phyloP scores from a whole-genome alignment of 305 asterid species.

The Fraxinus latifolia region DNA sequence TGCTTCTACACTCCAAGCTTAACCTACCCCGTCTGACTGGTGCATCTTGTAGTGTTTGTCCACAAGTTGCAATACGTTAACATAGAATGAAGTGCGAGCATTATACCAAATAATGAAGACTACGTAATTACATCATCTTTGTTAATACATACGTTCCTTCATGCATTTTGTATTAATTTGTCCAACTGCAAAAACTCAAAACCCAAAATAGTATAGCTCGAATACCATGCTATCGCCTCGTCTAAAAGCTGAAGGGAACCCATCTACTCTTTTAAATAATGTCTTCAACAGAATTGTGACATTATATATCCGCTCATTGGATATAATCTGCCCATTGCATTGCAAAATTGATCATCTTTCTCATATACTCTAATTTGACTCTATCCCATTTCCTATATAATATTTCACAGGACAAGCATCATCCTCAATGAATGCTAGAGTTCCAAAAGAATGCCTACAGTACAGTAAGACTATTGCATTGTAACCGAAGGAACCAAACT shows the following conservation, averaged over 20 bases:
- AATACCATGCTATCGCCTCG: neutral
- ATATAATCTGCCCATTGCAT: neutral
- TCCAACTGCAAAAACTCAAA: neutral
- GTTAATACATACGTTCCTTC: neutral
- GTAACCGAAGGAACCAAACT: neutral
- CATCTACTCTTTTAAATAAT: neutral
- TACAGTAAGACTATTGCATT: neutral
- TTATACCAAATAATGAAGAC: neutral
- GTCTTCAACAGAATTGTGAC: neutral
- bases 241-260: neutral
- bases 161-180: neutral
- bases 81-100: neutral
- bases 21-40: neutral
- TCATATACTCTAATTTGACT: neutral
- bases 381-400: slow-evolving; percentile 20
- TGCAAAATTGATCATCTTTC: neutral
- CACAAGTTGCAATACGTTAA: neutral
- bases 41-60: neutral
- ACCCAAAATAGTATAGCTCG: neutral
- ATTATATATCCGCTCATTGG: neutral
- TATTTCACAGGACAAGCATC: slow-evolving; percentile 34
- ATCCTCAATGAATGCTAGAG: slow-evolving; percentile 27
- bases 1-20: neutral
- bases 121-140: neutral
- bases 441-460: slow-evolving; percentile 1